Conservation (phyloP, 345 rosid genomes). For the Camelina sativa region DNA sequence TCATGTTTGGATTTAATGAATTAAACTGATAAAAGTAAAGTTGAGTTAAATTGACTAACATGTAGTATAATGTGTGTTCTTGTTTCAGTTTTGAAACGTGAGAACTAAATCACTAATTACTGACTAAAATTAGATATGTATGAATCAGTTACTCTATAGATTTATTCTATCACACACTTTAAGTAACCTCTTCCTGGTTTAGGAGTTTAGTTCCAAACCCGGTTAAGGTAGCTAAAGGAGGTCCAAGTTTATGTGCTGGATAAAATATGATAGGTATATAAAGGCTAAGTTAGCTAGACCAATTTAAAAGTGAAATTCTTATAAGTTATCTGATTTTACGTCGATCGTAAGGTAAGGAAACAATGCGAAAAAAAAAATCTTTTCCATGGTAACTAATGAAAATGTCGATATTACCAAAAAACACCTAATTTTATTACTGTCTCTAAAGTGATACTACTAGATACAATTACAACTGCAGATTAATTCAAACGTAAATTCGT, state of each 20-base stretch:
- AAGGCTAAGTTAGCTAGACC: neutral
- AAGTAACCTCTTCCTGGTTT: too few species aligned
- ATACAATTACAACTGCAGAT: neutral
- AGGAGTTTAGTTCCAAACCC: slow-evolving; percentile 3
- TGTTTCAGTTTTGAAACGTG: slow-evolving; percentile 11
- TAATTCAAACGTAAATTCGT: neutral
- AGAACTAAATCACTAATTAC: neutral
- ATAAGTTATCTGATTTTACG: neutral
- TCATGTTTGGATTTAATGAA: neutral
- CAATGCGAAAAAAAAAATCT: neutral
- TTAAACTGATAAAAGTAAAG: too few species aligned
- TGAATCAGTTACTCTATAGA: neutral
- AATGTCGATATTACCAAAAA: neutral
- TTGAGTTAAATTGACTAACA: neutral
- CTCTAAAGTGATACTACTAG: neutral
- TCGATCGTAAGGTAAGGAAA: neutral
- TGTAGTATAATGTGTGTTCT: neutral
- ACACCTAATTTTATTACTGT: neutral
- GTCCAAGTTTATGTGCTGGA: neutral
- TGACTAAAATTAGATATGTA: neutral
- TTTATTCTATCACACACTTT: neutral
- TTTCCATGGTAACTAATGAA: neutral
- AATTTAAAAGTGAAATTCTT: neutral
- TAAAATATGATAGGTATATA: neutral
- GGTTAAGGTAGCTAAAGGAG: neutral